Conservation (phyloP, 768 basidiomycete species). For the Trichaptum fuscoviolaceum region DNA sequence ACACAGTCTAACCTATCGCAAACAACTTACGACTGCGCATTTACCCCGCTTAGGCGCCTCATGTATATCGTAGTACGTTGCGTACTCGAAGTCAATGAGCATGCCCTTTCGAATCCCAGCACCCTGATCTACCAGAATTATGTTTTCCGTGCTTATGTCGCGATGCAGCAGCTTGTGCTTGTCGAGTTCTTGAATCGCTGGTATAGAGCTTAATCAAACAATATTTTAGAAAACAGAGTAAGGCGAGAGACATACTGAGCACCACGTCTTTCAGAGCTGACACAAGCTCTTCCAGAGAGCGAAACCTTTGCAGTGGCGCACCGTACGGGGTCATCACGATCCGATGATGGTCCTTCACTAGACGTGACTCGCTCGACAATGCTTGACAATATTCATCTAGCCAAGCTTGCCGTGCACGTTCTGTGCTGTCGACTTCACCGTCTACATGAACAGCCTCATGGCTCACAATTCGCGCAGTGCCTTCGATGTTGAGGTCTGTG, state of each 20-base stretch:
- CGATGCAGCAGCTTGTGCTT: background rate
- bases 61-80: background rate
- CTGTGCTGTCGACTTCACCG: background rate
- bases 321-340: slow-evolving; percentile 3
- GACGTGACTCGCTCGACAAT: background rate
- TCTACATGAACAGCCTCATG: background rate
- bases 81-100: background rate
- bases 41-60: background rate
- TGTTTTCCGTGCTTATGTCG: background rate
- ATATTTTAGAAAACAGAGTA: background rate
- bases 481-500: background rate
- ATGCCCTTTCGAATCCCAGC: background rate
- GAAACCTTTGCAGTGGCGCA: background rate
- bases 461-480: background rate
- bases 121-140: background rate
- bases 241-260: background rate
- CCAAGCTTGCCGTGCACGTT: background rate
- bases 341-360: background rate
- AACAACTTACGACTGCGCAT: background rate
- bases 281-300: background rate
- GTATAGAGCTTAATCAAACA: background rate
- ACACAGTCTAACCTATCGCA: background rate
- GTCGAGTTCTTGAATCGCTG: background rate
- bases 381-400: background rate
- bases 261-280: background rate